These are phyloP conservation scores for Pythium myriotylum DNA, from an alignment of 352 stramenopile genomes.

Conservation along the genomic window DNA sequence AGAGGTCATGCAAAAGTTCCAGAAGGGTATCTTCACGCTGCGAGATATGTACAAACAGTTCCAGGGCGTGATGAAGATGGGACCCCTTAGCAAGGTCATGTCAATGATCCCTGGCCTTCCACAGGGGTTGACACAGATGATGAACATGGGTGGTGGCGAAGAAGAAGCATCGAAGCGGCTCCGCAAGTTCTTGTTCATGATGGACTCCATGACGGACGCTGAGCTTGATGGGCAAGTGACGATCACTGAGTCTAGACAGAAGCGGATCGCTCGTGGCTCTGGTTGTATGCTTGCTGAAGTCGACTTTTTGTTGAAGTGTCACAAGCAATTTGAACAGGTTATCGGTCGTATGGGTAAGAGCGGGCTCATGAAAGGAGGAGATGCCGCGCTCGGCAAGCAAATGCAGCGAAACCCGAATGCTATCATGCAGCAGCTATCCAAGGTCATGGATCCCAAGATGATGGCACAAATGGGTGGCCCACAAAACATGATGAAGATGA, in stretches of 20 bases:
- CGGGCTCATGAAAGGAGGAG: slow-evolving; percentile 90
- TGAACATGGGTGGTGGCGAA: slow-evolving; percentile 92
- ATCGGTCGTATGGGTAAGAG: slow-evolving; percentile 98
- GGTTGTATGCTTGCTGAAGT: slow-evolving; percentile 88
- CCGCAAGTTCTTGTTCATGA: slow-evolving; percentile 99
- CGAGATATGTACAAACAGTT: slow-evolving; percentile 99
- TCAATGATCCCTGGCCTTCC: slow-evolving; percentile 98
- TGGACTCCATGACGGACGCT: slow-evolving; percentile 98
- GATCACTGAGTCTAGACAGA: slow-evolving; percentile 68
- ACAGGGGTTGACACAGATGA: slow-evolving; percentile 86
- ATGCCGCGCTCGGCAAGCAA: slow-evolving; percentile 90
- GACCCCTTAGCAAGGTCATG: slow-evolving; percentile 97
- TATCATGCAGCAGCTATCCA: slow-evolving; percentile 97
- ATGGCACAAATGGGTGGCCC: slow-evolving; percentile 83
- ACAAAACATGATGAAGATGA: slow-evolving; percentile 92
- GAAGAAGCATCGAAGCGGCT: slow-evolving; percentile 92
- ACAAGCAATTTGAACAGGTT: slow-evolving; percentile 96
- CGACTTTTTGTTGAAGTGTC: slow-evolving; percentile 94
- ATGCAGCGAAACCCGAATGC: slow-evolving; percentile 96
- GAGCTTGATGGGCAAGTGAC: slow-evolving; percentile 94
- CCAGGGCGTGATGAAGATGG: slow-evolving; percentile 98
- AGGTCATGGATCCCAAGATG: slow-evolving; percentile 94
- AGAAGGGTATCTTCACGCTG: slow-evolving; percentile 97
- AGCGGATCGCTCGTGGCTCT: slow-evolving; percentile 91
- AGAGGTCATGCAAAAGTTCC: slow-evolving; percentile 96